Base-by-base conservation (phyloP, 2,329 filamentous ascomycete genomes). In the Epichloe aotearoae region DNA sequence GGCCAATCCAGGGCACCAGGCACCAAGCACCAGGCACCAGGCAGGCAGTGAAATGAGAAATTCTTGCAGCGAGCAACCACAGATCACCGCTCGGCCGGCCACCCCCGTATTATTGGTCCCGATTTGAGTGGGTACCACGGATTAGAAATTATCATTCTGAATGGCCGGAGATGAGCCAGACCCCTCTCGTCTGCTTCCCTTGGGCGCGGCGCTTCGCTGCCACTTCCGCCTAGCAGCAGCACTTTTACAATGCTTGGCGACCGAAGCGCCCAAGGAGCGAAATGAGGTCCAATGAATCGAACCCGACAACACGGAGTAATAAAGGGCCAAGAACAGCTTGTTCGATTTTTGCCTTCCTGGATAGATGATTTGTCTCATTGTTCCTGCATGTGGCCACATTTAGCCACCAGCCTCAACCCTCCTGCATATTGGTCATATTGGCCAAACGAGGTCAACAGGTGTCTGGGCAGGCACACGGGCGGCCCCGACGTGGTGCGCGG, bases 351-450 rank as follows among this genome's bases (percentile, higher is more conserved):
- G n/a, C n/a, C n/a, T n/a, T n/a, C n/a, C n/a, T 54, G 60, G 61
- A 49, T 23, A 47, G 54, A 59, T 55, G 62, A 30, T 30, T 30
- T 30, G 26, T 30, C 26, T 10, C 26, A 30, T 64, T 63, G 62
- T 63, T 62, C 62, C 61, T 64, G 61, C 61, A 54, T 64, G 48
- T 23, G 48, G 30, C 59, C 37, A 19, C 10, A 7, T 41, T 17
- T 20, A 48, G 17, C 40, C 30, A 14, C 40, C 38, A 46, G 7
- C n/a, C 26, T 30, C 8, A 4, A 30, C 26, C 3, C 26, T 30
- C 26, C 26, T 26, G 23, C 23, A 26, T 26, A 26, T 26, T 26
- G 4, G 20, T 20, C 20, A 20, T 26, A 26, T 26, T 8, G 26
- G 26, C 26, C 26, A 30, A 3, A 8, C 26, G 3, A 30, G 26